Base-by-base conservation (phyloP, 352 stramenopile genomes). In the Nothophytophthora sp. region DNA sequence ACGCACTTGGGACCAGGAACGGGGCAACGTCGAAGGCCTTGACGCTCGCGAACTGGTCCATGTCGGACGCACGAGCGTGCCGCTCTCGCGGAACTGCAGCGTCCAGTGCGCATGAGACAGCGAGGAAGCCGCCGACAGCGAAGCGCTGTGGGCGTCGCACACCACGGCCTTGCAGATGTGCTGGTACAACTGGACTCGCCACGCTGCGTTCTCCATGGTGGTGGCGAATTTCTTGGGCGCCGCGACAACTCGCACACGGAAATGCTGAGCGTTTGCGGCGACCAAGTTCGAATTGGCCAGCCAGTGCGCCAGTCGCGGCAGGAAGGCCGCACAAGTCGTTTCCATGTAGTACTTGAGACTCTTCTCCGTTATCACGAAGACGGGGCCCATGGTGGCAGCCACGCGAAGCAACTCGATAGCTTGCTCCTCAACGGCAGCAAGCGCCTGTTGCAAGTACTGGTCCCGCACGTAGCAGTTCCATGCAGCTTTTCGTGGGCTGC, bases 351-450 rank as follows among this genome's bases (percentile, higher is more conserved):
- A 83, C 23, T 67, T 68, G 29, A 66, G 20, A 19, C 65, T 76
- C 24, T 67, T 64, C n/a, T 78, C 57, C 2, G 73, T 81, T 38
- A 86, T 43, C n/a, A 88, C 42, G 34, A 80, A 78, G 36, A 81
- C 71, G 2, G 73, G 73, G 4, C 73, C 76, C 18, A 84, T 50
- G 7, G 47, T 16, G 1, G 71, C 60, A 1, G 71, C 62, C 25
- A 49, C 67, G 16, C 50, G 49, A 36, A 86, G 52, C n/a, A 88
- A 45, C 46, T 66, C 52, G 33, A 88, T 58, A 9, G 62, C 50
- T 47, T 88, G 71, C n/a, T 79, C 61, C 49, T 88, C 76, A 18
- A 88, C 69, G 19, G 70, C 63, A 6, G 49, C 60, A 3, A 85
- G 38, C 2, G 71, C 73, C 39, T 83, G 73, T 48, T 86, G 73